Conservation (phyloP, 176 grass and related monocot genomes). For the Rhynchospora tenuis region DNA sequence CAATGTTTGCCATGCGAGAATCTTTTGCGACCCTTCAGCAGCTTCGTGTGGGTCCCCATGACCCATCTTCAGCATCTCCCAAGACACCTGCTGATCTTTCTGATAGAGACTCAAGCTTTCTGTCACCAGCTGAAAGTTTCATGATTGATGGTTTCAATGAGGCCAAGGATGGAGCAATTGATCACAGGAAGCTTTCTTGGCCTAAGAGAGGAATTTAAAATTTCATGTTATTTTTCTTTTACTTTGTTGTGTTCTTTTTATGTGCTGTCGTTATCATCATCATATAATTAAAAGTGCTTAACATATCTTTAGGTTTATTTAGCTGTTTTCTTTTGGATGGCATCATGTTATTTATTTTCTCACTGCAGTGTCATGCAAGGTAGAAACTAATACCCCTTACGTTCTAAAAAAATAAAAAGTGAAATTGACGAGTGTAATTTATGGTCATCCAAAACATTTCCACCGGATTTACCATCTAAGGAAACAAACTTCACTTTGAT, state of each 20-base stretch:
- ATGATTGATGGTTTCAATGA: constrained; percentile 30
- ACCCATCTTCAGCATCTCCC: constrained; percentile 35
- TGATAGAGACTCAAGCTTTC: constrained; percentile 38
- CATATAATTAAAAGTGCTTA: background rate
- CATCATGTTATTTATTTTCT: background rate
- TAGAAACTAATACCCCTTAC: background rate
- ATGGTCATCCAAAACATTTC: background rate
- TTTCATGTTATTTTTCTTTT: background rate
- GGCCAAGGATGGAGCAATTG: constrained; percentile 24
- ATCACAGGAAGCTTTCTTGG: constrained; percentile 75
- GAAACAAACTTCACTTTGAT: too few species aligned
- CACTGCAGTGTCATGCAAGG: background rate
- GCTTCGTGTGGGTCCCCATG: constrained; percentile 50
- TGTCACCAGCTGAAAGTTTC: constrained; percentile 25
- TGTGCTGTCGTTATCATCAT: background rate
- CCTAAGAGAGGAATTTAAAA: constrained; percentile 57
- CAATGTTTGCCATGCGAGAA: constrained; percentile 98
- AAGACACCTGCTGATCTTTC: constrained; percentile 38
- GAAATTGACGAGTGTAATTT: background rate
- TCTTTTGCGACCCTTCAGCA: constrained; percentile 88
- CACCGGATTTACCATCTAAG: background rate
- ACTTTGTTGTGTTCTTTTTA: background rate
- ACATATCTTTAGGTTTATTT: background rate
- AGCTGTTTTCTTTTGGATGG: background rate
- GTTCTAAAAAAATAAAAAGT: background rate